A percentile compares a stretch with the other conserved stretches of the same genome.
Evolutionary conservation across 169 alveolate genomes (phyloP).

Genomic region (Prorocentrum cordatum): DNA sequence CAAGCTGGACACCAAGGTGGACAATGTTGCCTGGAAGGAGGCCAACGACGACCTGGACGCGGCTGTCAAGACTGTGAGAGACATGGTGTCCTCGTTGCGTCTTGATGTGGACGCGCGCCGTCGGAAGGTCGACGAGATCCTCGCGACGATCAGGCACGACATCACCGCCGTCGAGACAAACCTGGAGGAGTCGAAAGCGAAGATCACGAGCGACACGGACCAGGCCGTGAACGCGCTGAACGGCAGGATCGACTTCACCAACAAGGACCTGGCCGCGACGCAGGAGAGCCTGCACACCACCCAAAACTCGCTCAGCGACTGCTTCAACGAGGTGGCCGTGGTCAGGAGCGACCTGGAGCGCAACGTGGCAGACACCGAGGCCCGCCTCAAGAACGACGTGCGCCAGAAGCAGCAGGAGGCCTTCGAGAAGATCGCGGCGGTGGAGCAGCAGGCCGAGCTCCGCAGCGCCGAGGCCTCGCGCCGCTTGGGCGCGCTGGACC

Average conservation of each 20-base stretch:
- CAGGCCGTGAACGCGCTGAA: conserved; percentile 66
- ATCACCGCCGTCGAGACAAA: conserved; percentile 52
- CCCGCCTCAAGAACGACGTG: conserved; percentile 31
- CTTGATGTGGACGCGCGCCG: conserved; percentile 69
- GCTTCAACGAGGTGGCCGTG: conserved; percentile 40
- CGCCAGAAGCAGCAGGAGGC: conserved; percentile 58
- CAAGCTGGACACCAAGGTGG: conserved; percentile 60
- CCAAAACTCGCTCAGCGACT: conserved; percentile 65
- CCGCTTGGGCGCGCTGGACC: conserved; percentile 44
- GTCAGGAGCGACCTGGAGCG: conserved; percentile 54
- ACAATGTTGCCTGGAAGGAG: conserved; percentile 69
- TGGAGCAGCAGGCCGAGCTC: conserved; percentile 12
- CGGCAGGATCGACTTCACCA: conserved; percentile 68
- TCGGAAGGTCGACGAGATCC: conserved; percentile 66
- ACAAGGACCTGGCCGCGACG: conserved; percentile 49
- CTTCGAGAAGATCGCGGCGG: conserved; percentile 59
- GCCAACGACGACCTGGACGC: conserved; percentile 67
- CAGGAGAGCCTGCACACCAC: conserved; percentile 69
- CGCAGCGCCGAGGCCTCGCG: conserved; percentile 32
- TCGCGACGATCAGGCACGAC: conserved; percentile 49
- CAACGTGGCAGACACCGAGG: conserved; percentile 54
- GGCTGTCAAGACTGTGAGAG: conserved; percentile 59
- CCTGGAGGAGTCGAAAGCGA: conserved; percentile 53
- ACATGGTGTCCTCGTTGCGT: conserved; percentile 51
- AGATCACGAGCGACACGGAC: conserved; percentile 41